Percentiles rank a stretch among this genome's conserved stretches.
phyloP scores from a whole-genome alignment of 2,329 filamentous ascomycete species.

The Xylaria sp. region DNA sequence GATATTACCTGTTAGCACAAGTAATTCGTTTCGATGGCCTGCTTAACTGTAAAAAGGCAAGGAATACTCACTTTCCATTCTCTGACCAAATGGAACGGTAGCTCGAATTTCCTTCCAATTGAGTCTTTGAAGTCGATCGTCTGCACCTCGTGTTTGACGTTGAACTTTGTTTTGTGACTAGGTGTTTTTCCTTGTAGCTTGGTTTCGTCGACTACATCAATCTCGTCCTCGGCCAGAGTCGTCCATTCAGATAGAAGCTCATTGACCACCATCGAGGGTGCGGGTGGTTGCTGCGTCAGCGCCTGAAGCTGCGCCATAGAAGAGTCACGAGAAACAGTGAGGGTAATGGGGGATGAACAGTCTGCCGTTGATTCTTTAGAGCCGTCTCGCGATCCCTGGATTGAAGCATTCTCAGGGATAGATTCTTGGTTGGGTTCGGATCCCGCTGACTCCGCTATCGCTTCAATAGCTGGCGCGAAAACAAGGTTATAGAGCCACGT shows the following conservation, averaged over 20 bases:
- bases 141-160: not conserved
- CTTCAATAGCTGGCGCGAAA: not conserved
- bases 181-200: not conserved
- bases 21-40: not conserved
- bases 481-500: not conserved
- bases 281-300: not conserved
- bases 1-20: not conserved
- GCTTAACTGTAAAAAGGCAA: not conserved
- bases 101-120: not conserved
- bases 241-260: conserved; percentile 21
- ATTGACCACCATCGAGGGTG: not conserved
- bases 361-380: not conserved
- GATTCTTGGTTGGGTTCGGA: not conserved
- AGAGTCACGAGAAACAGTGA: not conserved
- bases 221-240: conserved; percentile 10
- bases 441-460: not conserved
- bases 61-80: conserved; percentile 3
- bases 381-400: not conserved
- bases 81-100: not conserved
- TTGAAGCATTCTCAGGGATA: not conserved
- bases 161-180: not conserved
- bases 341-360: not conserved
- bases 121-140: not conserved
- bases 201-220: not conserved
- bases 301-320: not conserved